Evolutionary conservation across 495 filamentous ascomycete species (phyloP).

Genomic region (Penicillium egyptiacum): DNA sequence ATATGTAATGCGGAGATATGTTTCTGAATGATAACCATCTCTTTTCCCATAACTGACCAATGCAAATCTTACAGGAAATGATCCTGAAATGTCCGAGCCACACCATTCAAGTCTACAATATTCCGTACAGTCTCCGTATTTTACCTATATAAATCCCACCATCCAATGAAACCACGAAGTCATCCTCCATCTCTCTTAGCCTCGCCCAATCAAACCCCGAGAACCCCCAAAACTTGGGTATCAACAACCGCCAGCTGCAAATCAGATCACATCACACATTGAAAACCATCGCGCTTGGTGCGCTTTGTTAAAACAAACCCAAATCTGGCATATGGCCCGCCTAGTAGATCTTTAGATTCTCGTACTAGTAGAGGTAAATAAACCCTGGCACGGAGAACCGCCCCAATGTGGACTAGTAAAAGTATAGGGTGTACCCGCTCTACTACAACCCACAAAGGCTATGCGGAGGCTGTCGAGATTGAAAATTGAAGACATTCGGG

Average conservation of each 20-base stretch:
- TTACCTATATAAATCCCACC: not conserved
- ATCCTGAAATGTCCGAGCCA: not conserved
- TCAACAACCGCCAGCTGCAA: not conserved
- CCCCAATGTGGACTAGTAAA: slow-evolving; percentile 3
- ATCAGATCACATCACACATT: slow-evolving; percentile 1
- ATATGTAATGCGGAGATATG: no score
- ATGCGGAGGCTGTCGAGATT: slow-evolving; percentile 5
- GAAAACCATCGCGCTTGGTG: not conserved
- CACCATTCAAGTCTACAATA: not conserved
- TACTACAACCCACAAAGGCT: not conserved
- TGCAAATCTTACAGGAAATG: not conserved
- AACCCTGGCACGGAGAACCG: not conserved
- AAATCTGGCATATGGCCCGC: not conserved
- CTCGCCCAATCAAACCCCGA: not conserved
- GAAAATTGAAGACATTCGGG: not conserved
- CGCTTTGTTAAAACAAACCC: not conserved
- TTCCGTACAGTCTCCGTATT: not conserved
- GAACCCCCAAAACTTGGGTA: not conserved
- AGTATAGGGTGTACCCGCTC: slow-evolving; percentile 7
- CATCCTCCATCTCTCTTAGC: not conserved
- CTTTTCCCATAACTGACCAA: no score
- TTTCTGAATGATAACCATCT: not conserved
- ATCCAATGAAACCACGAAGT: not conserved
- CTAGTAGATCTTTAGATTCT: not conserved
- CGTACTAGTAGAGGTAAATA: not conserved